These are phyloP conservation scores for Pistacia atlantica DNA, from an alignment of 345 rosid species.

Conservation along the genomic window DNA sequence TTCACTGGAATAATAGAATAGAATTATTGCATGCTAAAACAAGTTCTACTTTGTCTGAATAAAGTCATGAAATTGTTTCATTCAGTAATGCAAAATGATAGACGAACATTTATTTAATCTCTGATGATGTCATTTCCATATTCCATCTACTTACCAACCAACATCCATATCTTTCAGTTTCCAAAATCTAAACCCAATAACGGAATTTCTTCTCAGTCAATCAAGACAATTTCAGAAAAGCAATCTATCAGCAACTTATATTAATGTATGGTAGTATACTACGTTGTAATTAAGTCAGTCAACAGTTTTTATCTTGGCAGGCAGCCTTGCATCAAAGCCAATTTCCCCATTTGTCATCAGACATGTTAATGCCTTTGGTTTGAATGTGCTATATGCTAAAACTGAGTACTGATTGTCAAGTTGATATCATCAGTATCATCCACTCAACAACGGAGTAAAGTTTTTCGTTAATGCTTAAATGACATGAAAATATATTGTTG, in stretches of 20 bases:
- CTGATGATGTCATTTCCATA: background rate
- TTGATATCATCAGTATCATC: conserved; percentile 1
- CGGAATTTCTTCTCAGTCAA: background rate
- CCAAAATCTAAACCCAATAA: background rate
- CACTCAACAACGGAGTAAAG: conserved; percentile 4
- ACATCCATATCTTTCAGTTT: background rate
- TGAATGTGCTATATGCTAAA: background rate
- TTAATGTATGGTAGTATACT: background rate
- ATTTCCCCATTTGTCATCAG: background rate
- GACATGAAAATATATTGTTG: background rate
- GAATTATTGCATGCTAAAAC: background rate
- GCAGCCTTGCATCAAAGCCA: background rate
- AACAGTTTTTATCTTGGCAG: background rate
- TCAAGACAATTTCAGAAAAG: background rate
- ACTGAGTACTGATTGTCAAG: background rate
- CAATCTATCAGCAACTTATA: background rate
- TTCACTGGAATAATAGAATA: no score
- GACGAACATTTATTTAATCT: background rate
- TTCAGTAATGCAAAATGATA: background rate
- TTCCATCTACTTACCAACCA: background rate
- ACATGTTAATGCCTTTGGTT: background rate
- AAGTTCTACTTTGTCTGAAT: background rate
- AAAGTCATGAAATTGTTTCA: background rate
- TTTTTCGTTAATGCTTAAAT: conserved; percentile 8
- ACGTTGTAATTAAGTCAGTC: background rate